phyloP scores from a whole-genome alignment of 805 yeast species.

The Myxozyma geophila region DNA sequence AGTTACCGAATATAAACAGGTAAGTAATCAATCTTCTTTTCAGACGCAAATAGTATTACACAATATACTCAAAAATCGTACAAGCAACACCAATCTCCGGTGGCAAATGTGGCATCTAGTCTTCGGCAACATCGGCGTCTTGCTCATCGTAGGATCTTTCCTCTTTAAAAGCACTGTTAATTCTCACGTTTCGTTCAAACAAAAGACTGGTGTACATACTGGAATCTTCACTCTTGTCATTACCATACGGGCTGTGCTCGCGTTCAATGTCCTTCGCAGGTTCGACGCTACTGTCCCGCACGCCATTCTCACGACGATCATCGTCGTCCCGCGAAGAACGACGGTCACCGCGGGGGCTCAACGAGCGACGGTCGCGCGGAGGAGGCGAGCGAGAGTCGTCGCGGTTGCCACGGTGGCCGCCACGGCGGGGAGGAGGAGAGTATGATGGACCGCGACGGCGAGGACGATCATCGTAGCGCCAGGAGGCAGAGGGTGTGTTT shows the following conservation, averaged over 20 bases:
- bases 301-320: slow-evolving; percentile 14
- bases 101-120: slow-evolving; percentile 1
- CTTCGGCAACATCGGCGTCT: slow-evolving; percentile 32
- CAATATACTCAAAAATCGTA: not conserved
- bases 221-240: slow-evolving; percentile 20
- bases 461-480: slow-evolving; percentile 36
- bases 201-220: slow-evolving; percentile 8
- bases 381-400: slow-evolving; percentile 16
- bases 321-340: slow-evolving; percentile 18
- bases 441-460: slow-evolving; percentile 28
- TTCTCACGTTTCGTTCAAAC: not conserved
- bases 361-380: slow-evolving; percentile 10
- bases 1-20: too few relatives aligned
- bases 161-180: slow-evolving; percentile 6
- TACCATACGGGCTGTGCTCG: slow-evolving; percentile 14
- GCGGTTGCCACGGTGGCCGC: slow-evolving; percentile 16
- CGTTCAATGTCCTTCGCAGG: slow-evolving; percentile 11
- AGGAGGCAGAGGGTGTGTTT: slow-evolving; percentile 35
- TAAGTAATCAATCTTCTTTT: too few relatives aligned
- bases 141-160: slow-evolving; percentile 33
- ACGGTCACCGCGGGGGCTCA: slow-evolving; percentile 12
- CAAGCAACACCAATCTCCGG: not conserved
- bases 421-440: slow-evolving; percentile 29
- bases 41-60: too few relatives aligned
- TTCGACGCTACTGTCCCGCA: not conserved